phyloP scores from a whole-genome alignment of 768 basidiomycete species.

The Lactarius psammicola region DNA sequence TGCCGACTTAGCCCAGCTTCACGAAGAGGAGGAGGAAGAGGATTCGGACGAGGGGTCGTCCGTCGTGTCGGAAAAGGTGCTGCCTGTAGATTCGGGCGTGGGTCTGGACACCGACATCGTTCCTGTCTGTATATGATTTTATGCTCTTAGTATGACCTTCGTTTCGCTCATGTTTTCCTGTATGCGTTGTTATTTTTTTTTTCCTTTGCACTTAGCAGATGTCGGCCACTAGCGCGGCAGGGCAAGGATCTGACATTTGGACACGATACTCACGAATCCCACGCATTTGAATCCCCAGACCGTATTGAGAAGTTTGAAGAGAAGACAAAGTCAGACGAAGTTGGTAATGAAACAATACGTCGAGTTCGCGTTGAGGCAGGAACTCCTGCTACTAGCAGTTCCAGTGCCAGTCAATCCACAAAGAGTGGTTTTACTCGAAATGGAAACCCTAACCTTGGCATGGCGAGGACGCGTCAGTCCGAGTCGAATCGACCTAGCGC shows the following conservation, averaged over 20 bases:
- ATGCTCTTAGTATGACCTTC: constrained; percentile 31
- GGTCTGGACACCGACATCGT: constrained; percentile 35
- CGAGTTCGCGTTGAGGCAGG: not conserved
- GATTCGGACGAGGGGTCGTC: constrained; percentile 20
- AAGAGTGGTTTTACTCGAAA: constrained; percentile 21
- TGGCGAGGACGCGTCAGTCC: constrained; percentile 39
- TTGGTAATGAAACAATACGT: not conserved
- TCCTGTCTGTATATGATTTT: constrained; percentile 52
- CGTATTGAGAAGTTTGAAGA: not conserved
- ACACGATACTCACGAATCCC: constrained; percentile 45
- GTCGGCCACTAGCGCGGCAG: constrained; percentile 19
- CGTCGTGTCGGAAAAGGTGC: constrained; percentile 24
- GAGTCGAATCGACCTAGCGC: not conserved
- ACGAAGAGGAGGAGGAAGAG: constrained; percentile 19
- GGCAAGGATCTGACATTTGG: constrained; percentile 25
- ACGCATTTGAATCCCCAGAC: constrained; percentile 29
- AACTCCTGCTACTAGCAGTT: no score
- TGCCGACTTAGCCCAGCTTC: constrained; percentile 4
- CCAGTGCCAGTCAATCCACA: not conserved
- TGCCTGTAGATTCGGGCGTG: constrained; percentile 22
- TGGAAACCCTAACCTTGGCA: constrained; percentile 27
- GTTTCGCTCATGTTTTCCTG: constrained; percentile 28
- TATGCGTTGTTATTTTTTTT: constrained; percentile 30
- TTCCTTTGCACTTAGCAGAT: constrained; percentile 13
- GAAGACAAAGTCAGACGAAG: not conserved